Evolutionary conservation across 345 rosid genomes (phyloP).

Genomic region (Ailanthus altissimus): DNA sequence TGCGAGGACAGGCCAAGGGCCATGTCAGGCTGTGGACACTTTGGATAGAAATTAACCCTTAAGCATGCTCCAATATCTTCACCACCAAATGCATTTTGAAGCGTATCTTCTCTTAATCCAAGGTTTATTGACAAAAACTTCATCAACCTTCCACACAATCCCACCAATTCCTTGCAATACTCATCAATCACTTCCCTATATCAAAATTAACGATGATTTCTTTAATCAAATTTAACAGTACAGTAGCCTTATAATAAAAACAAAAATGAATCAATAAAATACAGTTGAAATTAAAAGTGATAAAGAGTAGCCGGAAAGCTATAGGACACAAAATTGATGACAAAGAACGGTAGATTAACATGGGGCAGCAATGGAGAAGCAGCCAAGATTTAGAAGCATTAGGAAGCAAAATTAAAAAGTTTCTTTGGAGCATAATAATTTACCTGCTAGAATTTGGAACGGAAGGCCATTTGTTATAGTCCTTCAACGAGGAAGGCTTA

Average conservation of each 20-base stretch:
- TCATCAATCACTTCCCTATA: slow-evolving; percentile 75
- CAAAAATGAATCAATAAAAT: not conserved
- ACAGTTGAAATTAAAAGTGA: not conserved
- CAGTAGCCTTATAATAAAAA: not conserved
- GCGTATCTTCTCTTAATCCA: slow-evolving; percentile 49
- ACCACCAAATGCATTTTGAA: slow-evolving; percentile 81
- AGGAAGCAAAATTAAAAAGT: not conserved
- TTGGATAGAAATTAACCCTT: slow-evolving; percentile 86
- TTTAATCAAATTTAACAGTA: not conserved
- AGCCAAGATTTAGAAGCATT: not conserved
- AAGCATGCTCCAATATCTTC: slow-evolving; percentile 69
- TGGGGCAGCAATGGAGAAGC: not conserved
- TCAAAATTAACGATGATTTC: not conserved
- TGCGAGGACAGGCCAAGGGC: slow-evolving; percentile 85
- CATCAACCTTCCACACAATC: slow-evolving; percentile 64
- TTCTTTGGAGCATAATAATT: not conserved
- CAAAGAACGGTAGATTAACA: not conserved
- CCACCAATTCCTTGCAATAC: slow-evolving; percentile 63
- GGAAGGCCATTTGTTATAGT: slow-evolving; percentile 79
- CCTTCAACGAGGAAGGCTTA: slow-evolving; percentile 58
- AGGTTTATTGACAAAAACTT: slow-evolving; percentile 68
- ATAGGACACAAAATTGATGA: not conserved
- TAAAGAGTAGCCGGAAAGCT: not conserved
- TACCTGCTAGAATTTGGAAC: slow-evolving; percentile 69
- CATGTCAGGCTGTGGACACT: slow-evolving; percentile 88